phyloP scores from a whole-genome alignment of 2,329 filamentous ascomycete genomes.

The Fusarium mangiferae region DNA sequence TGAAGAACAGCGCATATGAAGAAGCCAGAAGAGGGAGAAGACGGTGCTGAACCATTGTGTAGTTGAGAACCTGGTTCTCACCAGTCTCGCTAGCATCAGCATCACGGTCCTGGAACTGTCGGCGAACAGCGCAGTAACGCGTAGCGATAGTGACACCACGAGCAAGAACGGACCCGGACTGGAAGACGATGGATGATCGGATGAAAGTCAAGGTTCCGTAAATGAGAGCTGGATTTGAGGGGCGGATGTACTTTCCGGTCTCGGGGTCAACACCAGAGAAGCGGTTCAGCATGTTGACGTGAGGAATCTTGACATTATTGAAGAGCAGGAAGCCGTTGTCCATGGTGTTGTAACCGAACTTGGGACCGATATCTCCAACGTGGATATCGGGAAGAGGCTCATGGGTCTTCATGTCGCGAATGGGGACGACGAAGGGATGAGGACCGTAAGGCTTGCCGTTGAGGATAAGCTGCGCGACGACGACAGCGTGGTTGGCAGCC shows the following conservation, averaged over 20 bases:
- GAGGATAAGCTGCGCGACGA: constrained; percentile 81
- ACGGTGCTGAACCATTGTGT: constrained; percentile 82
- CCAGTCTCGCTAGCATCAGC: constrained; percentile 64
- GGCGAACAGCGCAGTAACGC: constrained; percentile 76
- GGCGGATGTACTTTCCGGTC: constrained; percentile 74
- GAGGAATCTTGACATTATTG: constrained; percentile 77
- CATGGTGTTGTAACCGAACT: constrained; percentile 84
- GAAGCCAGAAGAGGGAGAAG: constrained; percentile 77
- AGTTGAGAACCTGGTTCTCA: constrained; percentile 82
- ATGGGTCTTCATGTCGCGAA: constrained; percentile 76
- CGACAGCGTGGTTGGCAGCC: constrained; percentile 79
- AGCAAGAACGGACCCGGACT: constrained; percentile 76
- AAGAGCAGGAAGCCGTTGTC: constrained; percentile 84
- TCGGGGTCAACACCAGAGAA: constrained; percentile 76
- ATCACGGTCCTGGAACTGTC: constrained; percentile 83
- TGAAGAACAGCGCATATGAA: constrained; percentile 83
- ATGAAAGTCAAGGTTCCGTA: constrained; percentile 83
- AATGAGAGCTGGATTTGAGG: constrained; percentile 72
- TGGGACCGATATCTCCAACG: constrained; percentile 83
- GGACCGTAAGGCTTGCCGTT: constrained; percentile 76
- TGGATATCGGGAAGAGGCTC: constrained; percentile 75
- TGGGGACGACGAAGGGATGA: constrained; percentile 81
- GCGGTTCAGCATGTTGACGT: constrained; percentile 77
- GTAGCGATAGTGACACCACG: constrained; percentile 82
- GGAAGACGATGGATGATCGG: constrained; percentile 77